Evolutionary conservation across 78 protist genomes (phyloP).

Genomic region (Dictyostelium capitatum): DNA sequence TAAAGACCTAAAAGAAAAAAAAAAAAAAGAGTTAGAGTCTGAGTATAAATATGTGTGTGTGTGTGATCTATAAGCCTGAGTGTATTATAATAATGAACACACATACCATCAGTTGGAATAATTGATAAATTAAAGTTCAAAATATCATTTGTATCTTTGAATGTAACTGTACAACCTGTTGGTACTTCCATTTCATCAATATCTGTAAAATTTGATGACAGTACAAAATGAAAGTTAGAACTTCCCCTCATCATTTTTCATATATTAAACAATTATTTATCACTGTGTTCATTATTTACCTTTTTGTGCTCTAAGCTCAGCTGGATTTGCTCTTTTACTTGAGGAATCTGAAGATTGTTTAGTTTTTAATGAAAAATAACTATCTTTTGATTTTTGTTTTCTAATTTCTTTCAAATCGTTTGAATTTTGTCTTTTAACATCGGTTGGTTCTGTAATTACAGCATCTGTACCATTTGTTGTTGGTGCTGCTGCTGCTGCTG

Average conservation of each 20-base stretch:
- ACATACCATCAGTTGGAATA: conserved; percentile 83
- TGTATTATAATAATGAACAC: no score
- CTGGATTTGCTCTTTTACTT: conserved; percentile 73
- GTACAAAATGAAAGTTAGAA: no score
- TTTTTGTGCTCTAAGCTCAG: conserved; percentile 84
- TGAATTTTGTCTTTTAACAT: conserved; percentile 62
- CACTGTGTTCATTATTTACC: conserved; percentile 22
- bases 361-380: conserved; percentile 63
- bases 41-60: no score
- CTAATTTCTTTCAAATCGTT: conserved; percentile 75
- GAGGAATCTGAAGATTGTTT: conserved; percentile 60
- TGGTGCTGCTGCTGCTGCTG: not conserved
- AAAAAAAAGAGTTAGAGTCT: not conserved
- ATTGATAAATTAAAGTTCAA: conserved; percentile 78
- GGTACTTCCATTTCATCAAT: conserved; percentile 81
- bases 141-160: conserved; percentile 84
- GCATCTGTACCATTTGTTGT: conserved; percentile 29
- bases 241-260: no score
- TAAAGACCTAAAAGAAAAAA: conserved; percentile 63
- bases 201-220: no score
- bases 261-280: no score
- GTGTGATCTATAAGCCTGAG: no score
- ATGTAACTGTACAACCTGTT: conserved; percentile 43
- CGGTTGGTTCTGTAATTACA: conserved; percentile 29
- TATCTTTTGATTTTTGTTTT: conserved; percentile 69